Percentiles rank a stretch among this genome's conserved stretches.
Conservation (phyloP, 495 filamentous ascomycete species). For the Monascus purpureus region DNA sequence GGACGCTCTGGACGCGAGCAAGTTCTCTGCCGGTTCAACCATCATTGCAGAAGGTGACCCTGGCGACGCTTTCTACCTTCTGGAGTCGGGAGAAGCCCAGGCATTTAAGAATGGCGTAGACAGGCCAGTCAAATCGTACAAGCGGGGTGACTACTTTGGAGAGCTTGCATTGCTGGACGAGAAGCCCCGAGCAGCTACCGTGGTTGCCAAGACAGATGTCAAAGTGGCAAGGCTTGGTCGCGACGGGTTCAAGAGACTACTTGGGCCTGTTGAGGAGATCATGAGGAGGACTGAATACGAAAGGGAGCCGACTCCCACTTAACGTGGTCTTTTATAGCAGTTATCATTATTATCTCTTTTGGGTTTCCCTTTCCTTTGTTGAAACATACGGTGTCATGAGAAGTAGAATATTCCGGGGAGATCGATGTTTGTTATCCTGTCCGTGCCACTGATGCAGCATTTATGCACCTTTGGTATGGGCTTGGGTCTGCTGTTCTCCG, state of each 20-base stretch:
- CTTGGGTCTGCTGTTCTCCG: background rate
- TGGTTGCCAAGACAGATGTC: conserved; percentile 61
- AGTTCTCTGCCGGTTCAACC: conserved; percentile 60
- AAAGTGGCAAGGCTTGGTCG: conserved; percentile 93
- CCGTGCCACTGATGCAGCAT: background rate
- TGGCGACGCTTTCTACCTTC: conserved; percentile 81
- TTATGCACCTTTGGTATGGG: no score
- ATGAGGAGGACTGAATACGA: conserved; percentile 70
- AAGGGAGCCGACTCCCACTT: conserved; percentile 9
- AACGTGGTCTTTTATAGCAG: background rate
- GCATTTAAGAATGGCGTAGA: conserved; percentile 56
- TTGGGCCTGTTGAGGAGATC: conserved; percentile 88
- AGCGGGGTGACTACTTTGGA: conserved; percentile 92
- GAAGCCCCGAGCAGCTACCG: conserved; percentile 72
- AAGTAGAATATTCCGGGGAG: no score
- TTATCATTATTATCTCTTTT: background rate
- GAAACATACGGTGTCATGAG: no score
- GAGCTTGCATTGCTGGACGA: conserved; percentile 31
- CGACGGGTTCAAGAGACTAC: conserved; percentile 81
- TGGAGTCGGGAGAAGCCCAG: conserved; percentile 81
- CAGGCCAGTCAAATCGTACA: conserved; percentile 60
- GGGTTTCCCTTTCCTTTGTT: background rate
- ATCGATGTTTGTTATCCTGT: no score
- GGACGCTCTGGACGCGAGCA: conserved; percentile 83
- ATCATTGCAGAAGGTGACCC: conserved; percentile 90